Base-by-base conservation (phyloP, 169 alveolate species). In the Plasmodium relictum region DNA sequence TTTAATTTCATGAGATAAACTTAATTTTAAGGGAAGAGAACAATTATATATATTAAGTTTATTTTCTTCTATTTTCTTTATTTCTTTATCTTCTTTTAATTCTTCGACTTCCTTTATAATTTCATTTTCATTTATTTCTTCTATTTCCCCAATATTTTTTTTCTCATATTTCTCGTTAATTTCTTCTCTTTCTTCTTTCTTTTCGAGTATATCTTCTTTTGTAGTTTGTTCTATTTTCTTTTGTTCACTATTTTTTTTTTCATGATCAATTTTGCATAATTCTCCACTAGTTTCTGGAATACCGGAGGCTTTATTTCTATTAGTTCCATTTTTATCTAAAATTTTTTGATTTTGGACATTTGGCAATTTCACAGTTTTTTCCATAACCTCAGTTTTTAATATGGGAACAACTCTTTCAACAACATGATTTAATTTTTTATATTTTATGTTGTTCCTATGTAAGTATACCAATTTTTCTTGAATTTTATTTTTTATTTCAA, bases 391-490 rank as follows among this genome's bases (percentile, higher is more conserved):
- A 26, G 22, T 73, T 73, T 44, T 41, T 9, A 42, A 31, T 39
- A 26, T 48, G 14, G 41, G 69, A 61, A 44, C 31, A 37, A 52
- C 31, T 73, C 58, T 39, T 62, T 45, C 71, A 24, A 44, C 59
- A 73, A 50, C 41, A 22, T 18, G 7, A 73, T 44, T 20, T 73
- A 31, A 16, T 56, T 73, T 73, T 52, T n/a, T 42, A 54, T 42
- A 52, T 73, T 56, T 18, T 31, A 58, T 73, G 54, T 22, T 73
- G 20, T 44, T 52, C 52, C 26, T 73, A 73, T 69, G 76, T 16
- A 69, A 8, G 14, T 22, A 14, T 18, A 73, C 44, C 54, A 73
- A 50, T 54, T 54, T 24, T 58, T 56, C 71, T 54, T 20, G 52
- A 52, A 14, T 20, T 73, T 31, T 73, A n/a, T 44, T 54, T 42